Evolutionary conservation across 2,329 filamentous ascomycete species (phyloP), one percentile per base, ranked within the genome.

Genomic region (Aspergillus spinulosporus): DNA sequence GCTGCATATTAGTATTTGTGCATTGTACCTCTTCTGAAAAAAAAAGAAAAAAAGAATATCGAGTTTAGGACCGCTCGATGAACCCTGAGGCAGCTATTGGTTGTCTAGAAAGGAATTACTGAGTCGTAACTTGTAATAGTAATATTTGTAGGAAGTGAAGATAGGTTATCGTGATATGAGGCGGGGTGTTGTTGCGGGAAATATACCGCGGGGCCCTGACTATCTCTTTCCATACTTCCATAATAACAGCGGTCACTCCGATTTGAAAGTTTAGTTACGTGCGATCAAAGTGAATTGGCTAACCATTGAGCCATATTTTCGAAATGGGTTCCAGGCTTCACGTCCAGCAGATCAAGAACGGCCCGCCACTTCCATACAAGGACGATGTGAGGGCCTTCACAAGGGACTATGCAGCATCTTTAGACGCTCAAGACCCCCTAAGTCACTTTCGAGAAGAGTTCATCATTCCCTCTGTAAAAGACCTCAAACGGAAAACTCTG

Each of bases 391-490:
- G 67, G 57, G 69, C 69, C 28, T 68, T 73, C 49, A 69, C 62
- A 12, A 68, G 63, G 39, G 69, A 70, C 57, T 76, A 78, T 60
- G 78, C 78, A 29, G 63, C 72, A 53, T 72, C 74, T 28, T 76
- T 89, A 4, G 88, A 90, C 70, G 72, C 75, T 0, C 76, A 84
- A 63, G 87, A 90, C 66, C 73, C 79, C n/a, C 71, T 91, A 39
- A 73, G 75, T 12, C 75, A 79, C 55, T 80, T 90, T 53, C 83
- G 90, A 32, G 75, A 84, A 26, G 83, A 93, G 63, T 96, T 93
- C 70, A 81, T 88, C 47, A 86, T 95, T 45, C 92, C 92, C 0
- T 88, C 88, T 2, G 90, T 86, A 70, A 78, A 77, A 7, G 89
- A 92, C 40, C 74, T 94, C 45, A 86, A 82, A 68, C 83, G 88